These are phyloP conservation scores for Diatrype stigma DNA, from an alignment of 2,329 filamentous ascomycete species.

Conservation along the genomic window DNA sequence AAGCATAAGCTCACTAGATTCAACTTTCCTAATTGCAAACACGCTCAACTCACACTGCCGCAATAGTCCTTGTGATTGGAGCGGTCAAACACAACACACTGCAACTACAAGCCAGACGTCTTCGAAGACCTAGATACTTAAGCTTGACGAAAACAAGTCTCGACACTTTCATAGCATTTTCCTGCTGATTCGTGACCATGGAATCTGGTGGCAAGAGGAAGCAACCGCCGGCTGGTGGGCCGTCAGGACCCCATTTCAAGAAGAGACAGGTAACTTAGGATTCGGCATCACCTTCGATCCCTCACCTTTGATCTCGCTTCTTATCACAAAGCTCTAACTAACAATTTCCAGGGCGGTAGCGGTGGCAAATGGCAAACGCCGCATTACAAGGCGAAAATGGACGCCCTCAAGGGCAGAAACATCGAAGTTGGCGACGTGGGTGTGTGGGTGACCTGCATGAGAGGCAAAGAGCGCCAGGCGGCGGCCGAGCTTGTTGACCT, in stretches of 20 bases:
- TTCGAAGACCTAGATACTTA: too few relatives aligned
- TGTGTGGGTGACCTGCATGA: constrained; percentile 74
- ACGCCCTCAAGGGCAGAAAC: constrained; percentile 31
- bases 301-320: too few relatives aligned
- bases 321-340: background rate
- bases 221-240: constrained; percentile 20
- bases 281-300: background rate
- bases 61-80: too few relatives aligned
- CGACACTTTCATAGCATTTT: background rate
- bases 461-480: constrained; percentile 66
- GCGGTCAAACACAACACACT: too few relatives aligned
- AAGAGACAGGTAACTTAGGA: constrained; percentile 35
- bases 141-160: background rate
- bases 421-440: constrained; percentile 67
- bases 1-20: background rate
- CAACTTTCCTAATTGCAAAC: too few relatives aligned
- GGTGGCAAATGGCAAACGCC: constrained; percentile 59
- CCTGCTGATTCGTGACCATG: constrained; percentile 18
- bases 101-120: too few relatives aligned
- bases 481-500: constrained; percentile 62
- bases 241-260: constrained; percentile 22
- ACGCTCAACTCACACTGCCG: too few relatives aligned
- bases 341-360: constrained; percentile 41
- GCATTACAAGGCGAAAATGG: constrained; percentile 49
- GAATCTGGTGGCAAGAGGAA: constrained; percentile 32